Evolutionary conservation across 2,329 filamentous ascomycete species (phyloP).

Genomic region (Huntiella decipiens): DNA sequence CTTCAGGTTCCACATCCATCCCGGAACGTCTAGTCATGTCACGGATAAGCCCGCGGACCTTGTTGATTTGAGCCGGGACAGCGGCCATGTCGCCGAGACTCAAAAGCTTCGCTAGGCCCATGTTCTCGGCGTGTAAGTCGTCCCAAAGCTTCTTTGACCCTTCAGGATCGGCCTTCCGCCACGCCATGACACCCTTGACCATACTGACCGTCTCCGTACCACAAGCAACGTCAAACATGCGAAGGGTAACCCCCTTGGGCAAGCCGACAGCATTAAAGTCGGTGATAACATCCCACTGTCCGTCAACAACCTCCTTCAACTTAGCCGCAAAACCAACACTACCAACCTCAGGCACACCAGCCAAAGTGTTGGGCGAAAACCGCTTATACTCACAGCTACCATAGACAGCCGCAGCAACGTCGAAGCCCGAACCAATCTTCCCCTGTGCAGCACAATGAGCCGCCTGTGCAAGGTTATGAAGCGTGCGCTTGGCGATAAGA

Average conservation of each 20-base stretch:
- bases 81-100: conserved; percentile 27
- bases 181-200: conserved; percentile 79
- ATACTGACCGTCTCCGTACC: conserved; percentile 86
- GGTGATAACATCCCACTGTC: conserved; percentile 64
- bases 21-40: conserved; percentile 55
- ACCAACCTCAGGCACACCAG: conserved; percentile 46
- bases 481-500: conserved; percentile 25
- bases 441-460: conserved; percentile 92
- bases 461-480: conserved; percentile 88
- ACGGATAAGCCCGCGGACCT: conserved; percentile 44
- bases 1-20: conserved; percentile 74
- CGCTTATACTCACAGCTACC: conserved; percentile 79
- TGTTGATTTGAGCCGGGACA: conserved; percentile 28
- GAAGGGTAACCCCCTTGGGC: conserved; percentile 53
- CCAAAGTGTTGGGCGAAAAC: conserved; percentile 68
- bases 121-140: conserved; percentile 54
- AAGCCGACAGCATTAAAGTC: conserved; percentile 31
- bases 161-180: conserved; percentile 47
- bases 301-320: conserved; percentile 42
- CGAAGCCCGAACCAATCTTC: conserved; percentile 90
- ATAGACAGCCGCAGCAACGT: conserved; percentile 82
- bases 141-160: conserved; percentile 51
- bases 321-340: conserved; percentile 44
- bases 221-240: conserved; percentile 94
- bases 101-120: conserved; percentile 47